A percentile compares a stretch with the other conserved stretches of the same genome.
These are phyloP conservation scores for Coprinopsis marcescibilis DNA, from an alignment of 768 basidiomycete genomes.

Conservation along the genomic window DNA sequence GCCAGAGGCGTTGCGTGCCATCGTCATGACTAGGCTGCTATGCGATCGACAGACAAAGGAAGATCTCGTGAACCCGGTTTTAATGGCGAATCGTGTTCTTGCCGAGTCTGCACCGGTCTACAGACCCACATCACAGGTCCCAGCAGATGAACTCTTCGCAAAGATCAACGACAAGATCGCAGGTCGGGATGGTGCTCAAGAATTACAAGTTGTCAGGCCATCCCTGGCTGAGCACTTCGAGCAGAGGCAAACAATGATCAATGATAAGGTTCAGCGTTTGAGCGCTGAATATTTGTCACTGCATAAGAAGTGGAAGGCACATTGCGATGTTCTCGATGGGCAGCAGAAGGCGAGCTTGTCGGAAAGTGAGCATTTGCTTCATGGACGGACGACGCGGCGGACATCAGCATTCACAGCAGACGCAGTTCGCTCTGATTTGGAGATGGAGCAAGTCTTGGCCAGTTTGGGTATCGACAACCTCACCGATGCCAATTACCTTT, in stretches of 20 bases:
- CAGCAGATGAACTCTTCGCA: constrained; percentile 39
- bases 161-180: constrained; percentile 37
- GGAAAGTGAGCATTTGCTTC: constrained; percentile 34
- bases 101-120: constrained; percentile 17
- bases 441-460: constrained; percentile 97
- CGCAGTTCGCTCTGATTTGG: constrained; percentile 88
- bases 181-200: constrained; percentile 30
- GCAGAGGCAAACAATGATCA: constrained; percentile 42
- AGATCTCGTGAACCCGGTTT: constrained; percentile 57
- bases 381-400: constrained; percentile 65
- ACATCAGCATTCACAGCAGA: constrained; percentile 78
- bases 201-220: constrained; percentile 37
- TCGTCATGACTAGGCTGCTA: constrained; percentile 55
- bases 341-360: constrained; percentile 37
- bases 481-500: constrained; percentile 88
- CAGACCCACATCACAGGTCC: constrained; percentile 23
- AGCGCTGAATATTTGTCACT: constrained; percentile 61
- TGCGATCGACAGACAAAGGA: constrained; percentile 56
- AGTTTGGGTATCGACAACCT: constrained; percentile 88
- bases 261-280: constrained; percentile 51
- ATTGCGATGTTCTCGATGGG: constrained; percentile 66
- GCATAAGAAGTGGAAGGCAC: constrained; percentile 68
- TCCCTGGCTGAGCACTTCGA: constrained; percentile 51
- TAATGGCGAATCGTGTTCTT: constrained; percentile 52
- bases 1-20: constrained; percentile 56